These are phyloP conservation scores for Geranium incanum DNA, from an alignment of 441 rosid species.

Conservation along the genomic window DNA sequence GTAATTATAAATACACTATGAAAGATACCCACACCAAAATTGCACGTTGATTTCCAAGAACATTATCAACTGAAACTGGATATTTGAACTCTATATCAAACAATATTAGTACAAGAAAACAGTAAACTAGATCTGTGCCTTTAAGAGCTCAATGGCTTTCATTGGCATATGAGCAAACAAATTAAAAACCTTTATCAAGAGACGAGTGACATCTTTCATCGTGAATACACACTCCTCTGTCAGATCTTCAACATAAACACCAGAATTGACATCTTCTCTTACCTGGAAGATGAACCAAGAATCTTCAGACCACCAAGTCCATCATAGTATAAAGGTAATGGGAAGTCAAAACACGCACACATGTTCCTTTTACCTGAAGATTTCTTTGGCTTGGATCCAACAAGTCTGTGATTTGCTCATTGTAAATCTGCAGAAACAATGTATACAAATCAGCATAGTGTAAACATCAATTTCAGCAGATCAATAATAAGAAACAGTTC, in stretches of 20 bases:
- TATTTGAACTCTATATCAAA: not conserved
- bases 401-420: constrained; percentile 97
- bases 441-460: constrained; percentile 11
- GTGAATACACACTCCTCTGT: constrained; percentile 21
- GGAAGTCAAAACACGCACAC: not conserved
- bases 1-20: not conserved
- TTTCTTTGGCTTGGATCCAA: constrained; percentile 82
- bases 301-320: not conserved
- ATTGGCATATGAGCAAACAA: not conserved
- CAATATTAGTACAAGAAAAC: not conserved
- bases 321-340: not conserved
- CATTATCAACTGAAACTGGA: not conserved
- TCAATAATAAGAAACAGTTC: not conserved
- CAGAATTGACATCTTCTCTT: constrained; percentile 91
- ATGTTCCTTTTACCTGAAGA: constrained; percentile 53
- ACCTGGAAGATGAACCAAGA: constrained; percentile 43
- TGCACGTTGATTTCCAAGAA: not conserved
- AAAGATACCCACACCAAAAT: not conserved
- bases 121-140: not conserved
- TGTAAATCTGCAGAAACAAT: constrained; percentile 68
- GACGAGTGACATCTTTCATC: constrained; percentile 37
- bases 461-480: constrained; percentile 5
- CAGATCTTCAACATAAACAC: constrained; percentile 73
- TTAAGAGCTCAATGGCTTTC: not conserved
- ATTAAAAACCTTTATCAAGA: constrained; percentile 34